These are phyloP conservation scores for Candida caryicola DNA, from an alignment of 805 yeast species.

Conservation along the genomic window DNA sequence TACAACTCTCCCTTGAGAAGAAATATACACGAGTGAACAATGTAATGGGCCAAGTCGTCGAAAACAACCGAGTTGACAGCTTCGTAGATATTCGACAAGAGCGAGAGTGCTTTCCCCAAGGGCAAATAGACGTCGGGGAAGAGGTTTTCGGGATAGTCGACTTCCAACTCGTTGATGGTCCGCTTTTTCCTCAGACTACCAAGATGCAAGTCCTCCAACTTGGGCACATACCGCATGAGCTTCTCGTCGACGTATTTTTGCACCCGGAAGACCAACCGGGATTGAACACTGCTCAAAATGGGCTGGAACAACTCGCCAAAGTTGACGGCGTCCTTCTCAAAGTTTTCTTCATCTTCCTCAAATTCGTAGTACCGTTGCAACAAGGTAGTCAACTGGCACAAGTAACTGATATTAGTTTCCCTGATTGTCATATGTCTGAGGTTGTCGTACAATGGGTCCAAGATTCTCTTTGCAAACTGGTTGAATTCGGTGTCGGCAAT, in stretches of 20 bases:
- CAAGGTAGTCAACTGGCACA: constrained; percentile 75
- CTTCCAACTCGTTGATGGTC: constrained; percentile 19
- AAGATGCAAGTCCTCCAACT: constrained; percentile 63
- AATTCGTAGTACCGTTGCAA: constrained; percentile 65
- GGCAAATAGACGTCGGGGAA: constrained; percentile 65
- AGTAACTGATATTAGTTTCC: constrained; percentile 61
- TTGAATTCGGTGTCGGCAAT: constrained; percentile 34
- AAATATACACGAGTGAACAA: constrained; percentile 71
- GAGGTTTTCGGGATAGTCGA: constrained; percentile 36
- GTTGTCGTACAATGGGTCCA: constrained; percentile 77
- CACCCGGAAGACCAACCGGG: constrained; percentile 74
- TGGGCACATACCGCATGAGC: constrained; percentile 64
- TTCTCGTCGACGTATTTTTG: constrained; percentile 70
- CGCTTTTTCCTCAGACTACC: constrained; percentile 29
- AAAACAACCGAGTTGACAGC: constrained; percentile 73
- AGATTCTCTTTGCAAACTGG: constrained; percentile 57
- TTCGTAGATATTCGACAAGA: constrained; percentile 77
- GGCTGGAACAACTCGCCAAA: constrained; percentile 66
- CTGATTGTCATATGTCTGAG: constrained; percentile 64
- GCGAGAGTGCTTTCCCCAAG: constrained; percentile 59
- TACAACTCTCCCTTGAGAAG: constrained; percentile 56
- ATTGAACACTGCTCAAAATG: constrained; percentile 71
- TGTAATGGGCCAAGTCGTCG: constrained; percentile 85
- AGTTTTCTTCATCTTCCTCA: constrained; percentile 33
- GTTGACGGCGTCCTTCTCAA: constrained; percentile 31